Evolutionary conservation across 345 rosid species (phyloP), one percentile per base, ranked within the genome.

Genomic region (Excoecaria agallocha): DNA sequence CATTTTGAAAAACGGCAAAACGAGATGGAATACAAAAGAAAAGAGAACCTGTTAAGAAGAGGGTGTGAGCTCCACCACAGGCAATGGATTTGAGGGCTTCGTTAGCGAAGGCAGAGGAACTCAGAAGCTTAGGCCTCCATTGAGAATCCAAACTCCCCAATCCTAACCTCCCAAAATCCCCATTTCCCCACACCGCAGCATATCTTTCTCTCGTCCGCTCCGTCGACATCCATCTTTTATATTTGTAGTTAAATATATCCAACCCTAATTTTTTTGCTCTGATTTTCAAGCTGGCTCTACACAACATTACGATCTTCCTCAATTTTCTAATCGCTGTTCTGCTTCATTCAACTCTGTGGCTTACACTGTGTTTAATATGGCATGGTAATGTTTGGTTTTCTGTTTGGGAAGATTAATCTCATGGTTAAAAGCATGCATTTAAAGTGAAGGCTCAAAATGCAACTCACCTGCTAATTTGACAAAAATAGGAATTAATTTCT

Each of bases 31-130:
- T n/a, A 22, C 4, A 55, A 7, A 66, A 3, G 19, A 4, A 20
- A 49, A 74, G 43, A 55, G 11, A 66, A 90, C 98, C 96, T 63
- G 98, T 87, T 74, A 94, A 87, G 91, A 95, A 91, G 62, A 95
- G 91, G 39, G 99, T 88, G 79, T 92, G 99, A 74, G 99, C 97
- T 48, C 99, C 97, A 37, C 99, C 98, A 69, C 99, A 95, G 80
- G 98, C 85, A 24, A 92, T 73, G 78, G 96, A 84, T 51, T 77
- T 86, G 64, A 91, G 87, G 71, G 71, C 25, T 5, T 84, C 87
- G 70, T 79, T 72, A 22, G 70, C 72, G 63, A 92, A 85, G 16
- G 88, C 76, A 39, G 94, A 83, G 76, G 78, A 75, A 71, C 76
- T 30, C 35, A 86, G 63, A 22, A 68, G 80, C 74, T 73, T 78